Conservation (phyloP, 2,329 filamentous ascomycete species). For the Pseudogymnoascus sp. region DNA sequence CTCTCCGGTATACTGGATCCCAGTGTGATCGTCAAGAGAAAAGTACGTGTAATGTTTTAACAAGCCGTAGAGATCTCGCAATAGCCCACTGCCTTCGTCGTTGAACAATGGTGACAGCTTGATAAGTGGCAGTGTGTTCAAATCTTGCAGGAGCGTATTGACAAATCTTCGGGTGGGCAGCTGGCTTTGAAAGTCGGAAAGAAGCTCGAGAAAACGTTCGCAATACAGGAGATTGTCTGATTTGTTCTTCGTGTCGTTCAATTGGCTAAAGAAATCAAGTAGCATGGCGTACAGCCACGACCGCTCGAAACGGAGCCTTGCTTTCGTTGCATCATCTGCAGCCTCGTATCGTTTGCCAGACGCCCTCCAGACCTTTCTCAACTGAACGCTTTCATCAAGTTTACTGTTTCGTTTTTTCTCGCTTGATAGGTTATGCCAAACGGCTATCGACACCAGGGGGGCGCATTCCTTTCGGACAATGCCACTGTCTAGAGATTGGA, state of each 20-base stretch:
- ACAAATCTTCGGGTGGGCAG: constrained; percentile 89
- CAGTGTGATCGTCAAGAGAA: constrained; percentile 83
- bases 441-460: constrained; percentile 84
- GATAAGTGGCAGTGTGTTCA: constrained; percentile 74
- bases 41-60: constrained; percentile 83
- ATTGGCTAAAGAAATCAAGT: constrained; percentile 68
- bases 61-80: constrained; percentile 75
- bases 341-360: constrained; percentile 79
- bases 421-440: constrained; percentile 87
- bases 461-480: constrained; percentile 94
- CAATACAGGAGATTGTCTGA: constrained; percentile 70
- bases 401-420: constrained; percentile 65
- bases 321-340: constrained; percentile 71
- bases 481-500: constrained; percentile 83
- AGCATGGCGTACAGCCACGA: constrained; percentile 87
- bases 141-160: constrained; percentile 76
- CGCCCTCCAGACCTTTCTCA: constrained; percentile 87
- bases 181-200: constrained; percentile 87
- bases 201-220: constrained; percentile 85
- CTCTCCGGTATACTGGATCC: constrained; percentile 61
- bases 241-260: constrained; percentile 52
- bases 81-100: constrained; percentile 63
- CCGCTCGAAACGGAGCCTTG: constrained; percentile 78
- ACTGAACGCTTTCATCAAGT: constrained; percentile 63
- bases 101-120: constrained; percentile 71